Base-by-base conservation (phyloP, 202 grass and related monocot genomes). In the Elaeis oleifera region DNA sequence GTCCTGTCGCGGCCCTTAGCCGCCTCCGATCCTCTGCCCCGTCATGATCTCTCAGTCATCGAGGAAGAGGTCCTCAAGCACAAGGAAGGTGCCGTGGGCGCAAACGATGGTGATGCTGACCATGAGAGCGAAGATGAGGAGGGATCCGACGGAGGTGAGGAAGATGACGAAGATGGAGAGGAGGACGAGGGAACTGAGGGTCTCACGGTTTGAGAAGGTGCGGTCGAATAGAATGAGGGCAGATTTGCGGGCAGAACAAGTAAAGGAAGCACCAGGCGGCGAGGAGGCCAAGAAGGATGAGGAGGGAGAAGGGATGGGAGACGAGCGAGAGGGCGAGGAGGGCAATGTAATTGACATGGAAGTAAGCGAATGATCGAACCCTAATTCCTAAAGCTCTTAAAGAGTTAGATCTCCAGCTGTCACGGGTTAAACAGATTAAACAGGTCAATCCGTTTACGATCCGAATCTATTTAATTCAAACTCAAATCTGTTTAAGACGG, bases 271-370 rank as follows among this genome's bases (percentile, higher is more conserved):
- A 88, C 91, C 87, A 96, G 59, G 79, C 81, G 14, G 79, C 91
- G 73, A 96, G 84, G 61, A 96, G 68, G 49, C 13, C 0, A 54
- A 90, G 60, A 60, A 91, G 91, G 73, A 77, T 78, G 55, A 85
- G 63, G 15, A 96, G 87, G 52, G 91, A 96, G 80, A 96, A 74
- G 6, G 91, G 91, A 70, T 96, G 84, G 18, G 87, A 61, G 23
- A 85, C 76, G 39, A 90, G 91, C 61, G 87, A 96, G 26, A 79
- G 70, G 61, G 81, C 81, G 56, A 96, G 74, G 23, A 96, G 29
- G 59, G 90, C 81, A 29, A 87, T 77, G 78, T 96, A 96, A 78
- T 96, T 90, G 61, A 96, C 90, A 62, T 84, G 86, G 70, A 96
- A 96, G 74, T 96, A 96, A 51, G 65, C 72, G 1, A 90, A 60